phyloP scores from a whole-genome alignment of 2,329 filamentous ascomycete species.

The Myriosclerotinia curreyana region DNA sequence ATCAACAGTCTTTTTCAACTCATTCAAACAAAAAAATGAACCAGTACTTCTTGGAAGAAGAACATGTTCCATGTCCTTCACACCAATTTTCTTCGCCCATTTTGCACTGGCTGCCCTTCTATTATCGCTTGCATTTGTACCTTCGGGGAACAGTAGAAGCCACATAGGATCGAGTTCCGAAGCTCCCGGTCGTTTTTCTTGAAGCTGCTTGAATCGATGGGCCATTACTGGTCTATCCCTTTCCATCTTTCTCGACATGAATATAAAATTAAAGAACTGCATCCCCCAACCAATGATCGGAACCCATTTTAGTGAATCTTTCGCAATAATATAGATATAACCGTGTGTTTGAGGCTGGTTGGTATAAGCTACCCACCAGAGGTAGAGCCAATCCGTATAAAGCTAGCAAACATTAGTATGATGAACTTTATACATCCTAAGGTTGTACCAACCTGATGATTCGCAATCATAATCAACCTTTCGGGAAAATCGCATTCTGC shows the following conservation, averaged over 20 bases:
- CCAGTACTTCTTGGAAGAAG: slow-evolving; percentile 79
- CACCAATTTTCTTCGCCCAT: slow-evolving; percentile 74
- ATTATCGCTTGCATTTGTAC: slow-evolving; percentile 74
- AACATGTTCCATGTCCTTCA: slow-evolving; percentile 69
- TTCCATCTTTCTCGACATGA: slow-evolving; percentile 86
- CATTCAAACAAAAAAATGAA: slow-evolving; percentile 72
- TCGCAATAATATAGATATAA: slow-evolving; percentile 85
- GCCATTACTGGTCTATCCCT: slow-evolving; percentile 74
- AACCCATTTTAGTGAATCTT: slow-evolving; percentile 79
- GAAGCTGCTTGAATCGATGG: slow-evolving; percentile 68
- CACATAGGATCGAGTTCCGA: slow-evolving; percentile 76
- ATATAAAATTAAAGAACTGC: slow-evolving; percentile 87
- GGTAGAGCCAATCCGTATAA: slow-evolving; percentile 88
- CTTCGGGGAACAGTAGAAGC: slow-evolving; percentile 84
- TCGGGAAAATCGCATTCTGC: slow-evolving; percentile 79
- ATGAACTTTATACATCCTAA: neutral
- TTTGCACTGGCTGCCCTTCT: slow-evolving; percentile 66
- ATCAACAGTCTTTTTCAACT: slow-evolving; percentile 70
- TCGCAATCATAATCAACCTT: slow-evolving; percentile 78
- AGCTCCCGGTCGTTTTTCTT: slow-evolving; percentile 53
- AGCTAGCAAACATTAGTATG: slow-evolving; percentile 48
- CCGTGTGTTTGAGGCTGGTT: slow-evolving; percentile 73
- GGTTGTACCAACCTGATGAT: slow-evolving; percentile 64
- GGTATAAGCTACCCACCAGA: slow-evolving; percentile 93
- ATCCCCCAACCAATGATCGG: slow-evolving; percentile 78